These are phyloP conservation scores for Dendrobium officinale DNA, from an alignment of 106 monocot genomes.

Conservation along the genomic window DNA sequence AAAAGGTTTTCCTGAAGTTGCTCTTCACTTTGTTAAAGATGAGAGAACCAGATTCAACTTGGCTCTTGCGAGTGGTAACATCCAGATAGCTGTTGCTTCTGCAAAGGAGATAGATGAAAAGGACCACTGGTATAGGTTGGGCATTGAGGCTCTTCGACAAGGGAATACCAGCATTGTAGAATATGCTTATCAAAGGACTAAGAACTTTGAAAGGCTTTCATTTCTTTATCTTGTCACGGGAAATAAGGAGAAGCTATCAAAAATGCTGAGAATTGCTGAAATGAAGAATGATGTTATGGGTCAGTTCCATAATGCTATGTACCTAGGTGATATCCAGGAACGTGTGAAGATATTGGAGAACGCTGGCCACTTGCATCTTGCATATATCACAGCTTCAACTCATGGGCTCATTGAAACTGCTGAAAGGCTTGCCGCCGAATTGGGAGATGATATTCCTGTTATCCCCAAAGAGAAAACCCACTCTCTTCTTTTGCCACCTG, in stretches of 20 bases:
- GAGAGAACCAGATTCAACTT: conserved; percentile 56
- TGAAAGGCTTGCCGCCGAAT: conserved; percentile 45
- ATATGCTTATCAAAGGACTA: conserved; percentile 36
- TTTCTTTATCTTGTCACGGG: conserved; percentile 39
- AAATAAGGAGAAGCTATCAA: conserved; percentile 37
- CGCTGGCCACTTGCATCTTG: conserved; percentile 44
- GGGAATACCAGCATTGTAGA: conserved; percentile 35
- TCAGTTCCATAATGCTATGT: conserved; percentile 41
- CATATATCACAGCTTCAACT: conserved; percentile 36
- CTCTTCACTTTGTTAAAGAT: conserved; percentile 52
- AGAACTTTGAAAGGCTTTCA: conserved; percentile 38
- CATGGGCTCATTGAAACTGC: conserved; percentile 54
- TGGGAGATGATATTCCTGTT: conserved; percentile 33
- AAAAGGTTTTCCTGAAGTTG: conserved; percentile 41
- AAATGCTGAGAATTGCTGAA: conserved; percentile 40
- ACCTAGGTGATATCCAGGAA: conserved; percentile 32
- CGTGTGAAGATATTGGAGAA: conserved; percentile 37
- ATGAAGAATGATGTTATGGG: conserved; percentile 36
- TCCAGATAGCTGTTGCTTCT: conserved; percentile 36
- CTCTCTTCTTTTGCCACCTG: conserved; percentile 50
- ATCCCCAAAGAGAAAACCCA: conserved; percentile 31
- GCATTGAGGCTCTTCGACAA: conserved; percentile 32
- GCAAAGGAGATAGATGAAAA: conserved; percentile 41
- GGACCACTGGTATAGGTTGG: conserved; percentile 34
- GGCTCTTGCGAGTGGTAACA: conserved; percentile 62